Evolutionary conservation across 2,329 filamentous ascomycete species (phyloP).

Genomic region (Sporothrix phasma): DNA sequence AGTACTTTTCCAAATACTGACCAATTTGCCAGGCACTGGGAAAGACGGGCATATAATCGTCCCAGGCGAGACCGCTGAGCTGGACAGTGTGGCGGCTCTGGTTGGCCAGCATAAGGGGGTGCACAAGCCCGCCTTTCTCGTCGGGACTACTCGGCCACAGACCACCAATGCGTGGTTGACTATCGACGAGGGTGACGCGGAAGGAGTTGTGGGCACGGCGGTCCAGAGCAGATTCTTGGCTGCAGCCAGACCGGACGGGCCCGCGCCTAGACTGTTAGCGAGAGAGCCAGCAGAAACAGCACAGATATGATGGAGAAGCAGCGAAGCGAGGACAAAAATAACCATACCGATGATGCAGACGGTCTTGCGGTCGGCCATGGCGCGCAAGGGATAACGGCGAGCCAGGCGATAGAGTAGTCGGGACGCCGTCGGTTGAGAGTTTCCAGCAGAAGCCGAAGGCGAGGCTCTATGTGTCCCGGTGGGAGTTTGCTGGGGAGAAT

Average conservation of each 20-base stretch:
- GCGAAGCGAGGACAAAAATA: not conserved
- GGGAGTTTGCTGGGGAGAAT: not conserved
- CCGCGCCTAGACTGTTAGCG: constrained; percentile 48
- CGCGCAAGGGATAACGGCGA: not conserved
- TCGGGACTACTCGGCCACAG: constrained; percentile 57
- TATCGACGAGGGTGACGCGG: constrained; percentile 61
- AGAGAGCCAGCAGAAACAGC: not conserved
- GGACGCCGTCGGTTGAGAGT: not conserved
- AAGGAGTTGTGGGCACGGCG: constrained; percentile 42
- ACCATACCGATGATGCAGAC: constrained; percentile 42
- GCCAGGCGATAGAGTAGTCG: not conserved
- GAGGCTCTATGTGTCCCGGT: not conserved
- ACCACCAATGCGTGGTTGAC: constrained; percentile 56
- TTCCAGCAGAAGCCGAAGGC: no score
- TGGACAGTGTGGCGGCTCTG: constrained; percentile 68
- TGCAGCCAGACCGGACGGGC: constrained; percentile 57
- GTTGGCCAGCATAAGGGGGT: constrained; percentile 62
- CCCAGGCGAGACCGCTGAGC: constrained; percentile 64
- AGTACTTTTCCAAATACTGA: constrained; percentile 58
- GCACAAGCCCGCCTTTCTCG: constrained; percentile 43
- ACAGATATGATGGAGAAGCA: not conserved
- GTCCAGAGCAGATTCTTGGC: constrained; percentile 63
- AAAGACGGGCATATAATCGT: constrained; percentile 43
- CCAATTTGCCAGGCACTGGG: constrained; percentile 71
- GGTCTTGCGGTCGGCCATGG: constrained; percentile 27